Conservation (phyloP, 1,139 yeast species). For the Geotrichum phurueaensis region DNA sequence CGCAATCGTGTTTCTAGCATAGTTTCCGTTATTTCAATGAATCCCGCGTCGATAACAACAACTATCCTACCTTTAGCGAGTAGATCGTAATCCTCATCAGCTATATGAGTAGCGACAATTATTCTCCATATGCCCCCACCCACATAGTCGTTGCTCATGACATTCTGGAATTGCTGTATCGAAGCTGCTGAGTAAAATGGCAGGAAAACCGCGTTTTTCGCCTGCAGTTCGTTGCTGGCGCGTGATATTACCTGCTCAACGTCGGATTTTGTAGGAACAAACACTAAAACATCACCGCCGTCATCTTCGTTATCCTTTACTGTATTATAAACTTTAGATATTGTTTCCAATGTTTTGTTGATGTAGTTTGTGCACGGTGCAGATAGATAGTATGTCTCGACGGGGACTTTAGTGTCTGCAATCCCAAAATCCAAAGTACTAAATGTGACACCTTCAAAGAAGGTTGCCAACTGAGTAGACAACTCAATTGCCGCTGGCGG, state of each 20-base stretch:
- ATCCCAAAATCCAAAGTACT: constrained; percentile 4
- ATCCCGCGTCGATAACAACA: constrained; percentile 16
- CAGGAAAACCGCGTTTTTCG: constrained; percentile 46
- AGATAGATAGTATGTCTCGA: constrained; percentile 63
- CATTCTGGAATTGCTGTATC: constrained; percentile 9
- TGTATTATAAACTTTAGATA: constrained; percentile 62
- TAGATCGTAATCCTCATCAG: constrained; percentile 41
- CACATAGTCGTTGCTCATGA: constrained; percentile 38
- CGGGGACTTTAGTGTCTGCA: constrained; percentile 42
- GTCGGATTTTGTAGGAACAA: constrained; percentile 84
- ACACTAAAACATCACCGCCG: constrained; percentile 72
- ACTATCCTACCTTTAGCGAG: constrained; percentile 6
- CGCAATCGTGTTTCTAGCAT: not conserved
- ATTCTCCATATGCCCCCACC: constrained; percentile 78
- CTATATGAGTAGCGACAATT: constrained; percentile 72
- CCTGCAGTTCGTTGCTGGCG: constrained; percentile 27
- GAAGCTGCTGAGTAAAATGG: constrained; percentile 39
- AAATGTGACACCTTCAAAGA: constrained; percentile 27
- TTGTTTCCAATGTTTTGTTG: constrained; percentile 66
- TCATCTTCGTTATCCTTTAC: constrained; percentile 54
- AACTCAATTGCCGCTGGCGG: constrained; percentile 6
- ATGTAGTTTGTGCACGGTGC: constrained; percentile 75
- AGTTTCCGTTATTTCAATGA: constrained; percentile 2
- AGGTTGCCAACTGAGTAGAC: constrained; percentile 35
- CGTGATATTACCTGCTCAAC: constrained; percentile 66